phyloP scores from a whole-genome alignment of 2,329 filamentous ascomycete species.

The Exophiala dermatitidis region DNA sequence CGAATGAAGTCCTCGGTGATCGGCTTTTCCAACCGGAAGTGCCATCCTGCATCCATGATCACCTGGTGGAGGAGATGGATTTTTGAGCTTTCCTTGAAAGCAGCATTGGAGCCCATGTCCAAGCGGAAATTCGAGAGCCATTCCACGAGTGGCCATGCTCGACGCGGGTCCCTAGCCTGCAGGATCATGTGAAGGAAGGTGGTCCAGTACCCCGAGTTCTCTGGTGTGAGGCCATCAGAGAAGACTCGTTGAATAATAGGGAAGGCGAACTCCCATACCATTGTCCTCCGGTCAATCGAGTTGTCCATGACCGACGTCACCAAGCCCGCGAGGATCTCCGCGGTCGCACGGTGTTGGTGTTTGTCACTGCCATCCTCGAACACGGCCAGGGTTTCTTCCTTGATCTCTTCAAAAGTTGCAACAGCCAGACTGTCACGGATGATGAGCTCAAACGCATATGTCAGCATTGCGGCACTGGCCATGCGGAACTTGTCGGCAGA shows the following conservation, averaged over 20 bases:
- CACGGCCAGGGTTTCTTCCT: constrained; percentile 66
- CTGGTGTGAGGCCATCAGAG: constrained; percentile 84
- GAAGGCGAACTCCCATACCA: constrained; percentile 83
- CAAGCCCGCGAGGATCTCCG: constrained; percentile 84
- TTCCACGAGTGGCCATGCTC: constrained; percentile 77
- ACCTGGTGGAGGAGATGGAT: constrained; percentile 83
- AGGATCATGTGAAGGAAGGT: constrained; percentile 85
- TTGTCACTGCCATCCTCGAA: constrained; percentile 94
- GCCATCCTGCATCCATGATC: constrained; percentile 86
- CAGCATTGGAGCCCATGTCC: constrained; percentile 91
- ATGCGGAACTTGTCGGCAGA: constrained; percentile 81
- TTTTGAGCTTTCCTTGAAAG: constrained; percentile 98
- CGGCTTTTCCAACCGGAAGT: constrained; percentile 83
- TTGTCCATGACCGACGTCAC: constrained; percentile 75
- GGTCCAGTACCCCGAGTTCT: constrained; percentile 91
- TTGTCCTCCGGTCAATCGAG: constrained; percentile 62
- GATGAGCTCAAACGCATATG: constrained; percentile 85
- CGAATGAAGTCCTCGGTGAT: constrained; percentile 82
- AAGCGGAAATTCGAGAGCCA: constrained; percentile 77
- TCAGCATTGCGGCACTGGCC: constrained; percentile 76
- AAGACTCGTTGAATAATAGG: constrained; percentile 81
- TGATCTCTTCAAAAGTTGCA: constrained; percentile 79
- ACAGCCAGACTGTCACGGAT: constrained; percentile 64
- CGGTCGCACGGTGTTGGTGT: constrained; percentile 91
- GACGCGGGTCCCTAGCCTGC: constrained; percentile 81